These are phyloP conservation scores for Aspergillus saccharolyticus DNA, from an alignment of 495 filamentous ascomycete species.

Conservation along the genomic window DNA sequence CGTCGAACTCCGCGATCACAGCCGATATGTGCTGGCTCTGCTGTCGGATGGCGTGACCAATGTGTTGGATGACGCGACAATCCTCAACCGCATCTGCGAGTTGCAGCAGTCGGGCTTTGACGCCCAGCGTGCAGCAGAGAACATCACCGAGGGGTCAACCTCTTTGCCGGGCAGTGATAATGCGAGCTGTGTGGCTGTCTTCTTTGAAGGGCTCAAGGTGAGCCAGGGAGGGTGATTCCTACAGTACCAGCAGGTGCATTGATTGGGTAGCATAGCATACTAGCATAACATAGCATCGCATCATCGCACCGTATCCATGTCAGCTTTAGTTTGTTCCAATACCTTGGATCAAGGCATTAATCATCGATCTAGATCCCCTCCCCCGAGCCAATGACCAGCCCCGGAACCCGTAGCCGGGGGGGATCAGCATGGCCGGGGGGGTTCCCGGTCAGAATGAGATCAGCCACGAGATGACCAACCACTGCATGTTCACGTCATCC, in stretches of 20 bases:
- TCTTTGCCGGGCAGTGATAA: conserved; percentile 7
- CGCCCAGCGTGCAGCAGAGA: neutral
- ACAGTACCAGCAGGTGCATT: no score
- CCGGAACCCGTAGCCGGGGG: no score
- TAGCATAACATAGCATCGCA: no score
- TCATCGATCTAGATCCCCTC: no score
- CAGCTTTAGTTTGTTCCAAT: no score
- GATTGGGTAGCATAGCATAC: neutral
- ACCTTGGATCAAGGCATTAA: no score
- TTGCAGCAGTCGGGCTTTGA: neutral
- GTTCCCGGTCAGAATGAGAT: neutral
- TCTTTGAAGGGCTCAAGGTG: conserved; percentile 3
- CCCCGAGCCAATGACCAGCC: no score
- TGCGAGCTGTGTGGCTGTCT: conserved; percentile 8
- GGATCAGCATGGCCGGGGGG: neutral
- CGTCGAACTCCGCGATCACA: neutral
- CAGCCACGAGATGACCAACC: neutral
- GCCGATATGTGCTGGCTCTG: conserved; percentile 5
- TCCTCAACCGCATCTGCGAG: neutral
- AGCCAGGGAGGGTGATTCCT: neutral
- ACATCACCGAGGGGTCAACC: neutral
- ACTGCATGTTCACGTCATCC: neutral
- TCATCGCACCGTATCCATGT: no score
- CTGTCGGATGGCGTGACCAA: conserved; percentile 13
- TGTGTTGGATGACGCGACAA: neutral